These are phyloP conservation scores for Monilinia laxa DNA, from an alignment of 2,329 filamentous ascomycete genomes.

Conservation along the genomic window DNA sequence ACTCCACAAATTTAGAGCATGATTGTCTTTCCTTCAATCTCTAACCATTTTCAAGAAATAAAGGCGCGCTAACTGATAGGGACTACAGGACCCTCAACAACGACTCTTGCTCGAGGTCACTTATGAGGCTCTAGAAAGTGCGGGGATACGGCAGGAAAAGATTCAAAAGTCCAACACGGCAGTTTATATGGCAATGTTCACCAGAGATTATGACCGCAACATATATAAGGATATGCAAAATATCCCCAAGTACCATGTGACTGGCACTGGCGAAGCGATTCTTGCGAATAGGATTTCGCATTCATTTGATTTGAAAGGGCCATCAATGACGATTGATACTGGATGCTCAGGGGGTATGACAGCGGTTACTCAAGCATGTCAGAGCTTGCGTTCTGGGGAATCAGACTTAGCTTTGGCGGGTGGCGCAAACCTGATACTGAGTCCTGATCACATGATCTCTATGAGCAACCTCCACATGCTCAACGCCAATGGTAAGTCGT, in stretches of 20 bases:
- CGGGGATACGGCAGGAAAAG: neutral
- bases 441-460: conserved; percentile 1
- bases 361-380: neutral
- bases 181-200: conserved; percentile 3
- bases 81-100: neutral
- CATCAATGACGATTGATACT: neutral
- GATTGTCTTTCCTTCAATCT: no score
- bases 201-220: neutral
- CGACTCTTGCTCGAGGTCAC: neutral
- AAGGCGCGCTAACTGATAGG: neutral
- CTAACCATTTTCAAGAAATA: neutral
- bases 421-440: conserved; percentile 24
- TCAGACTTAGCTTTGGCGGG: neutral
- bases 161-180: neutral
- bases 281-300: neutral
- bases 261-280: neutral
- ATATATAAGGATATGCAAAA: neutral
- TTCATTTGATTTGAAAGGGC: neutral
- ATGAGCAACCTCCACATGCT: neutral
- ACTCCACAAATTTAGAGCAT: no score
- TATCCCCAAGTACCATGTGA: neutral
- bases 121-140: conserved; percentile 7
- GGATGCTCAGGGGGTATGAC: conserved; percentile 1
- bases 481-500: conserved; percentile 31
- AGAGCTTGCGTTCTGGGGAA: neutral